These are phyloP conservation scores for Remersonia thermophila DNA, from an alignment of 2,329 filamentous ascomycete species.

Conservation along the genomic window DNA sequence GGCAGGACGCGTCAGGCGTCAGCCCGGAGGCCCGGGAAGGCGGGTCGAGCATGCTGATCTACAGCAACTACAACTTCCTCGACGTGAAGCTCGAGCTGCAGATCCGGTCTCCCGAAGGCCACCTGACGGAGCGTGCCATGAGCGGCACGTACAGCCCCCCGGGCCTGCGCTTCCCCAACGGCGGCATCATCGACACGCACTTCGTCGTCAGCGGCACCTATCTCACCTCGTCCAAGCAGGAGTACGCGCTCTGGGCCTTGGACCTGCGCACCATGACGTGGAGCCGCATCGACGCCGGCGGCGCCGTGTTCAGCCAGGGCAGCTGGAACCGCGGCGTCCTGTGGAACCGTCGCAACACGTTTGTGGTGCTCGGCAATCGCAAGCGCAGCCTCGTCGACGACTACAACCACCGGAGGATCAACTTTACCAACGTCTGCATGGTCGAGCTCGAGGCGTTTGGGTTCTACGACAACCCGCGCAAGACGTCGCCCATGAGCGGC, in stretches of 20 bases:
- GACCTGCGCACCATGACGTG: slow-evolving; percentile 81
- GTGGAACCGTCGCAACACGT: slow-evolving; percentile 87
- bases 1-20: slow-evolving; percentile 32
- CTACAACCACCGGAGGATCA: slow-evolving; percentile 95
- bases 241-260: slow-evolving; percentile 93
- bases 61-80: slow-evolving; percentile 97
- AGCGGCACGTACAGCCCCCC: slow-evolving; percentile 75
- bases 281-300: slow-evolving; percentile 91
- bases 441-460: slow-evolving; percentile 96
- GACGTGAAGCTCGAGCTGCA: slow-evolving; percentile 95
- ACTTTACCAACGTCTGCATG: slow-evolving; percentile 93
- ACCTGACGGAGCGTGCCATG: slow-evolving; percentile 80
- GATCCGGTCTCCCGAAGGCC: slow-evolving; percentile 72
- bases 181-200: slow-evolving; percentile 86
- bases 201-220: slow-evolving; percentile 98
- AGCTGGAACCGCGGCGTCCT: slow-evolving; percentile 95
- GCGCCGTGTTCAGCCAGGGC: slow-evolving; percentile 86
- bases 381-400: slow-evolving; percentile 92
- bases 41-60: slow-evolving; percentile 77
- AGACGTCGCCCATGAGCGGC: slow-evolving; percentile 62
- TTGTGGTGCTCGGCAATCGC: slow-evolving; percentile 88
- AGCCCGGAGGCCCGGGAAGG: slow-evolving; percentile 44
- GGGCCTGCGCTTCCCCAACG: slow-evolving; percentile 88
- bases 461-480: slow-evolving; percentile 88
- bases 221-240: slow-evolving; percentile 92